Conservation (phyloP, 225 moss, liverwort and hornwort species). For the Takakia lepidozioides region DNA sequence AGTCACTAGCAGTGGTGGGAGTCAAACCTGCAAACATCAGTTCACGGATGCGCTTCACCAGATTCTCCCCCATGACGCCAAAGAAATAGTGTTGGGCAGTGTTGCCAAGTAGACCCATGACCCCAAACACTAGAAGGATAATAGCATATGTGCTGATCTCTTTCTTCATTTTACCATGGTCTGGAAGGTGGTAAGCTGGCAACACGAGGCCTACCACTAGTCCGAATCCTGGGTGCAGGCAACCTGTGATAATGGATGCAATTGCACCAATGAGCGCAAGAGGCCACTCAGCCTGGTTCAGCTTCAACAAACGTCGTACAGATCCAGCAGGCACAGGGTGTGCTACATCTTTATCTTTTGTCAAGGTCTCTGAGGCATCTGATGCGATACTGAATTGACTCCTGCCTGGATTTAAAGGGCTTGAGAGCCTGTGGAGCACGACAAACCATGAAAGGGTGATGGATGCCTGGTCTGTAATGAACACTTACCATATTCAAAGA, state of each 20-base stretch:
- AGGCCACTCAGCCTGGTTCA: constrained; percentile 32
- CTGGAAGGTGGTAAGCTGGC: neutral
- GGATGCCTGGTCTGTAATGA: too few relatives aligned
- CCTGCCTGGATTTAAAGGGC: constrained; percentile 37
- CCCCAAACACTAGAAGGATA: neutral
- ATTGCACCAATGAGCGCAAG: constrained; percentile 14
- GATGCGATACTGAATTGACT: constrained; percentile 34
- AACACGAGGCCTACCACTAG: neutral
- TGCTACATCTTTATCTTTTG: constrained; percentile 2
- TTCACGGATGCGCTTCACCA: constrained; percentile 6
- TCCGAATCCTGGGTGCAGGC: constrained; percentile 11
- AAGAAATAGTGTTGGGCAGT: constrained; percentile 9
- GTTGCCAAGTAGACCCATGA: neutral
- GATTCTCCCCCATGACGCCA: constrained; percentile 12
- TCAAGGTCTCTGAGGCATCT: constrained; percentile 20
- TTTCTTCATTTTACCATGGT: constrained; percentile 5
- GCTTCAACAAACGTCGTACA: constrained; percentile 36
- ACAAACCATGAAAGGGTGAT: too few relatives aligned
- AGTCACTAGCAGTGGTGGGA: neutral
- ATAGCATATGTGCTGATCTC: constrained; percentile 4
- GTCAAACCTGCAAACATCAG: constrained; percentile 9
- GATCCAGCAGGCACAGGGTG: constrained; percentile 7
- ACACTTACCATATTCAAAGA: neutral
- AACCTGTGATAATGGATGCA: constrained; percentile 30
- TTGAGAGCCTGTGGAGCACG: constrained; percentile 15